Conservation (phyloP, 495 filamentous ascomycete species). For the Penicillium bovifimosum region DNA sequence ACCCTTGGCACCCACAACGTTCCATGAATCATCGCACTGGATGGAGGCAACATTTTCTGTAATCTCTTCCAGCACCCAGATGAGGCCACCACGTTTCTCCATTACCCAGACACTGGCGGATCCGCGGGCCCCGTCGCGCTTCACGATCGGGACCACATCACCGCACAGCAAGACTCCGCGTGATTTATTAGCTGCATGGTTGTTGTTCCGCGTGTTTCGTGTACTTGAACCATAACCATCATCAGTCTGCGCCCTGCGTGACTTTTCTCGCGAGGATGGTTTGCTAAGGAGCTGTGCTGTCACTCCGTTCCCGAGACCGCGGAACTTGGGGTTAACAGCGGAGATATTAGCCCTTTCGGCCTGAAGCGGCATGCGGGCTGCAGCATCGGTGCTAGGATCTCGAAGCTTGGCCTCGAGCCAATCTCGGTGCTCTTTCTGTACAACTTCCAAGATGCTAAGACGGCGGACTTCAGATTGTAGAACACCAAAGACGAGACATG, state of each 20-base stretch:
- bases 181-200: slow-evolving; percentile 66
- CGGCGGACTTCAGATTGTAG: slow-evolving; percentile 90
- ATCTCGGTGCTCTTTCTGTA: slow-evolving; percentile 74
- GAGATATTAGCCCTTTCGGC: slow-evolving; percentile 35
- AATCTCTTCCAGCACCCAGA: slow-evolving; percentile 98
- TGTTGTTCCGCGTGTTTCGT: slow-evolving; percentile 43
- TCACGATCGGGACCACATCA: slow-evolving; percentile 94
- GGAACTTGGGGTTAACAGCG: slow-evolving; percentile 40
- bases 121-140: slow-evolving; percentile 84
- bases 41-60: slow-evolving; percentile 84
- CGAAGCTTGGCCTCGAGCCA: slow-evolving; percentile 88
- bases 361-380: slow-evolving; percentile 34
- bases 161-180: slow-evolving; percentile 91
- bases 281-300: slow-evolving; percentile 84
- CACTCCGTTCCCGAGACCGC: slow-evolving; percentile 69
- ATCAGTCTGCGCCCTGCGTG: slow-evolving; percentile 62
- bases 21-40: slow-evolving; percentile 65
- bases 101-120: slow-evolving; percentile 97
- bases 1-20: slow-evolving; percentile 61
- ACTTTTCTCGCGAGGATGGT: slow-evolving; percentile 66
- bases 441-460: slow-evolving; percentile 91
- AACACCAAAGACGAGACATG: slow-evolving; percentile 92
- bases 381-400: slow-evolving; percentile 48
- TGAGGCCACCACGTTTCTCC: slow-evolving; percentile 87
- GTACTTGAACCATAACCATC: slow-evolving; percentile 67